These are phyloP conservation scores for Ulmus americana DNA, from an alignment of 331 rosid genomes.

Conservation along the genomic window DNA sequence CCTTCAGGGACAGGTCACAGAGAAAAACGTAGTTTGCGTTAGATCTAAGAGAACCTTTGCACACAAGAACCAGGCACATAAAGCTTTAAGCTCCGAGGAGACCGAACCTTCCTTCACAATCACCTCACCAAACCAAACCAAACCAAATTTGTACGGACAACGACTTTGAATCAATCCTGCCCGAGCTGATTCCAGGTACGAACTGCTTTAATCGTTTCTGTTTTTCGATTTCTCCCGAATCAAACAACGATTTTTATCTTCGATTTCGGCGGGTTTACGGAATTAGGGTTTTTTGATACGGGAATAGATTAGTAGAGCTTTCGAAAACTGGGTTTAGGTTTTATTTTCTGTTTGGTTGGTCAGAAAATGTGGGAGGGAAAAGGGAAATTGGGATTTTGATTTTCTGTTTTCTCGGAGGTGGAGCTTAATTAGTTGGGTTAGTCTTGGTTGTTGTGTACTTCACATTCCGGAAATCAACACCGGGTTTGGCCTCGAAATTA, in stretches of 20 bases:
- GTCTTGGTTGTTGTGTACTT: not conserved
- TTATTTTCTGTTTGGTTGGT: not conserved
- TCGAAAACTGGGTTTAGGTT: not conserved
- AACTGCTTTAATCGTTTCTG: not conserved
- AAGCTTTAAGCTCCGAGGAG: not conserved
- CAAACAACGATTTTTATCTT: not conserved
- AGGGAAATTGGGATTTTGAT: not conserved
- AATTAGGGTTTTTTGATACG: not conserved
- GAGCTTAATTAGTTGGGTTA: not conserved
- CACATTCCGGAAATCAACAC: not conserved
- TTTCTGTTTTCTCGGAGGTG: not conserved
- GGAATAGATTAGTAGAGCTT: not conserved
- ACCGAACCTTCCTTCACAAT: conserved; percentile 1
- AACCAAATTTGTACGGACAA: conserved; percentile 2
- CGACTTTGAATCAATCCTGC: conserved; percentile 7
- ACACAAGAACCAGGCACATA: not conserved
- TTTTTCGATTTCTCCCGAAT: not conserved
- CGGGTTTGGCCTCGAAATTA: not conserved
- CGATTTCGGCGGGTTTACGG: not conserved
- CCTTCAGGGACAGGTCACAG: conserved; percentile 3
- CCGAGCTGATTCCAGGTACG: conserved; percentile 16
- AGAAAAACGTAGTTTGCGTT: conserved; percentile 28
- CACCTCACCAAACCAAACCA: conserved; percentile 8
- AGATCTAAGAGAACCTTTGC: conserved; percentile 27
- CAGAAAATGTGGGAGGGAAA: not conserved